phyloP scores from a whole-genome alignment of 176 grass and related monocot genomes.

The Urochloa ruziziensis region DNA sequence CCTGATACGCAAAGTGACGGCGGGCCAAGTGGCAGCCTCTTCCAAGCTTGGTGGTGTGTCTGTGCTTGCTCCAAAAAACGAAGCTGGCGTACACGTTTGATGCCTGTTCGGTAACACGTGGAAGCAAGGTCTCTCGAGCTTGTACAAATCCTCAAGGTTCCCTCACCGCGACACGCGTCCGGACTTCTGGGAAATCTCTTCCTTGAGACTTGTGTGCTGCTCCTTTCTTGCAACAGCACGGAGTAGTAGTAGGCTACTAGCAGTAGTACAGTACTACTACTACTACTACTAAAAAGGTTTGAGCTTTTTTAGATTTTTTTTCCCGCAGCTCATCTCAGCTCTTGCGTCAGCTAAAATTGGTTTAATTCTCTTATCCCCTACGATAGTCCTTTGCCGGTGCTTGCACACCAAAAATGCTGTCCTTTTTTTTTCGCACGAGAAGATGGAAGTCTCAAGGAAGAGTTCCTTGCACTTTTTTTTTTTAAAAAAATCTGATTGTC shows the following conservation, averaged over 20 bases:
- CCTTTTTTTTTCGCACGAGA: background rate
- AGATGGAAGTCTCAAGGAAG: background rate
- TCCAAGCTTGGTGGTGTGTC: background rate
- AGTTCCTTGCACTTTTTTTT: background rate
- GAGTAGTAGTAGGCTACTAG: background rate
- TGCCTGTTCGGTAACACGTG: slow-evolving; percentile 22
- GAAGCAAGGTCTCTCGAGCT: background rate
- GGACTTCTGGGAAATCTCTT: background rate
- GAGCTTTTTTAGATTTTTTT: no score
- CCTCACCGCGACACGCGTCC: slow-evolving; percentile 30
- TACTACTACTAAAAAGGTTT: no score
- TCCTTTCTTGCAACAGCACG: no score
- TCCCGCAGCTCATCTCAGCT: background rate
- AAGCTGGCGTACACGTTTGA: slow-evolving; percentile 50
- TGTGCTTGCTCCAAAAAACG: background rate
- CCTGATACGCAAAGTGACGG: background rate
- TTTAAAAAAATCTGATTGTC: background rate
- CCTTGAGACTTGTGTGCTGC: background rate
- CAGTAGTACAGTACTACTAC: no score
- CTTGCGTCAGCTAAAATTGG: background rate
- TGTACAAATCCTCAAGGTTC: slow-evolving; percentile 23
- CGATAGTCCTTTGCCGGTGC: background rate
- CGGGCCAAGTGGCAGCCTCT: slow-evolving; percentile 31
- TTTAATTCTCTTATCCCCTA: background rate
- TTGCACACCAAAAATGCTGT: no score